phyloP scores from a whole-genome alignment of 345 rosid species.

The Linum lewisii region DNA sequence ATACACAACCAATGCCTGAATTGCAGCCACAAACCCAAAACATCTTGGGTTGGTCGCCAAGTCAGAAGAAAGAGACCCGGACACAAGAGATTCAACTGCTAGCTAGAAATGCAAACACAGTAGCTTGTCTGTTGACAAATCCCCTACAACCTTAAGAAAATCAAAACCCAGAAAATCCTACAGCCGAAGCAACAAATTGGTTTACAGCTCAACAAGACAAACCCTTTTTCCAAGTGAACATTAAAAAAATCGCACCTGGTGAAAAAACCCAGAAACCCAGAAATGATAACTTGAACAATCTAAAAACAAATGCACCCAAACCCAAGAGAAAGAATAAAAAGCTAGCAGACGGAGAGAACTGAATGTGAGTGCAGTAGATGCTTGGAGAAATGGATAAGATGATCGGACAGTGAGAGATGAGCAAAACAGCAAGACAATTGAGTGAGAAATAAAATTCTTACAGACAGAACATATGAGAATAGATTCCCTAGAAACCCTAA shows the following conservation, averaged over 20 bases:
- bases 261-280: background rate
- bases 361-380: background rate
- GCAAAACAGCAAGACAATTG: background rate
- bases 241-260: background rate
- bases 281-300: background rate
- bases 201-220: too few relatives aligned
- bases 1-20: background rate
- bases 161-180: background rate
- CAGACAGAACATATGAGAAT: background rate
- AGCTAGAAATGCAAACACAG: background rate
- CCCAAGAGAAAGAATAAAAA: background rate
- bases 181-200: background rate
- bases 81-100: too few relatives aligned
- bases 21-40: background rate
- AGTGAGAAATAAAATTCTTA: background rate
- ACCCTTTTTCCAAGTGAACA: background rate
- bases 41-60: too few relatives aligned
- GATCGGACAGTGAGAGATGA: background rate
- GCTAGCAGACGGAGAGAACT: too few relatives aligned
- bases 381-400: background rate
- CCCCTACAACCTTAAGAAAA: background rate
- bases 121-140: too few relatives aligned
- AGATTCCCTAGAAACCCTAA: background rate
- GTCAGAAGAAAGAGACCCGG: too few relatives aligned
- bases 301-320: background rate